A percentile compares a stretch with the other conserved stretches of the same genome.
phyloP scores from a whole-genome alignment of 306 rosid species.

The Prunus campanulata region DNA sequence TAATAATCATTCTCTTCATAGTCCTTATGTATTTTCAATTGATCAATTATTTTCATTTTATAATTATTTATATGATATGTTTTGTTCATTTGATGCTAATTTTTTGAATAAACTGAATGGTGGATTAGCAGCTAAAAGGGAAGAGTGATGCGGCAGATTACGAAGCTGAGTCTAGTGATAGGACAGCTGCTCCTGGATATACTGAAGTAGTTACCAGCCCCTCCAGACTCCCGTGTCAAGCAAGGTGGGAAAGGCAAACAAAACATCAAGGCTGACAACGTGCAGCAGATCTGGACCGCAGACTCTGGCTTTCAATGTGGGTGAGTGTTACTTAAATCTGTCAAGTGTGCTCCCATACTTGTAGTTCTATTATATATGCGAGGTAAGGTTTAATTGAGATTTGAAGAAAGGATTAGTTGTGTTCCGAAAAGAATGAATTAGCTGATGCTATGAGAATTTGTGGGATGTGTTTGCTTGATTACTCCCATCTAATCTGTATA shows the following conservation, averaged over 20 bases:
- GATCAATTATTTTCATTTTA: background rate
- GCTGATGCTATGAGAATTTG: constrained; percentile 1
- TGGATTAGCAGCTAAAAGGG: constrained; percentile 67
- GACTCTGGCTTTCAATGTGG: constrained; percentile 68
- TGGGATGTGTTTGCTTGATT: background rate
- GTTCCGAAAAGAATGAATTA: background rate
- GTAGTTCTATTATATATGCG: background rate
- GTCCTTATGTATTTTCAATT: background rate
- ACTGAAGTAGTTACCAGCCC: constrained; percentile 46
- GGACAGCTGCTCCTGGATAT: constrained; percentile 46
- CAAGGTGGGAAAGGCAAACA: constrained; percentile 66
- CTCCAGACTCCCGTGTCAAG: constrained; percentile 69
- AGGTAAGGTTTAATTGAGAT: background rate
- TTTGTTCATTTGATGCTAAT: constrained; percentile 21
- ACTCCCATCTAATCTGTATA: constrained; percentile 15
- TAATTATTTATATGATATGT: background rate
- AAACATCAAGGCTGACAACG: constrained; percentile 69
- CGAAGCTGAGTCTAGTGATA: constrained; percentile 68
- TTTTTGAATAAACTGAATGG: constrained; percentile 19
- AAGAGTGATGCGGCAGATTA: constrained; percentile 55
- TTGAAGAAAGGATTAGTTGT: background rate
- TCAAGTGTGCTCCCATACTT: constrained; percentile 10
- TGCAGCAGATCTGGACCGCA: constrained; percentile 69
- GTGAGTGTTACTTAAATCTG: constrained; percentile 42
- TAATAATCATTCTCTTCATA: background rate